Conservation (phyloP, 2,329 filamentous ascomycete genomes). For the Fusarium albidum region DNA sequence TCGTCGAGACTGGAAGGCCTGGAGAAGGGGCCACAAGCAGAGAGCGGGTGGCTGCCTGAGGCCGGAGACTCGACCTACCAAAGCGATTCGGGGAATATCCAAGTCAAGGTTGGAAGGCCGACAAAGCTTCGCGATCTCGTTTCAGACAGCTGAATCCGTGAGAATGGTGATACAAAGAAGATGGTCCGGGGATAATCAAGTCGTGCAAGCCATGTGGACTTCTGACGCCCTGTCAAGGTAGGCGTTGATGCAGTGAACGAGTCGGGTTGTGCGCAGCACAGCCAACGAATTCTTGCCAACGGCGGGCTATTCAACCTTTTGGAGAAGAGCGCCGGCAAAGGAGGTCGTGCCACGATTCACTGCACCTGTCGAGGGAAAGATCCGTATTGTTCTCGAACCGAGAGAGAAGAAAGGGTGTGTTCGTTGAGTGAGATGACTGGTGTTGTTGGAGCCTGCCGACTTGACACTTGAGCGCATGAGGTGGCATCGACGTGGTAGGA, state of each 20-base stretch:
- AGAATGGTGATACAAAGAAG: conserved; percentile 6
- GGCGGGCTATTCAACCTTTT: background rate
- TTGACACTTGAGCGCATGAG: conserved; percentile 32
- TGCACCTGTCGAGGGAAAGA: conserved; percentile 15
- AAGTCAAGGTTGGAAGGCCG: conserved; percentile 5
- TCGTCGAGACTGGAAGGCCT: background rate
- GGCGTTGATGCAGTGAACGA: conserved; percentile 7
- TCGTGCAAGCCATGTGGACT: conserved; percentile 30
- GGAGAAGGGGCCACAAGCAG: conserved; percentile 5
- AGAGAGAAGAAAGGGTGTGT: conserved; percentile 18
- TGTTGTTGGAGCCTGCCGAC: background rate
- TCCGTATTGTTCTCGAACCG: conserved; percentile 26
- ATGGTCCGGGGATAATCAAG: conserved; percentile 9
- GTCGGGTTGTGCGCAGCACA: background rate
- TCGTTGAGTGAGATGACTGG: background rate
- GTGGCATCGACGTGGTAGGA: conserved; percentile 31
- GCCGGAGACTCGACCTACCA: background rate
- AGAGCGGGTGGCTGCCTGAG: background rate
- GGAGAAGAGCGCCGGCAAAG: conserved; percentile 11
- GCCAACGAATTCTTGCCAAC: background rate
- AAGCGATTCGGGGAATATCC: conserved; percentile 11
- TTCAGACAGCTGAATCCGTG: conserved; percentile 12
- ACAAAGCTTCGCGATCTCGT: conserved; percentile 4
- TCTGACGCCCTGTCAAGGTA: conserved; percentile 11
- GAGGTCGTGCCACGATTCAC: conserved; percentile 22